Evolutionary conservation across 768 basidiomycete species (phyloP).

Genomic region (Xerocomus spinulosus): DNA sequence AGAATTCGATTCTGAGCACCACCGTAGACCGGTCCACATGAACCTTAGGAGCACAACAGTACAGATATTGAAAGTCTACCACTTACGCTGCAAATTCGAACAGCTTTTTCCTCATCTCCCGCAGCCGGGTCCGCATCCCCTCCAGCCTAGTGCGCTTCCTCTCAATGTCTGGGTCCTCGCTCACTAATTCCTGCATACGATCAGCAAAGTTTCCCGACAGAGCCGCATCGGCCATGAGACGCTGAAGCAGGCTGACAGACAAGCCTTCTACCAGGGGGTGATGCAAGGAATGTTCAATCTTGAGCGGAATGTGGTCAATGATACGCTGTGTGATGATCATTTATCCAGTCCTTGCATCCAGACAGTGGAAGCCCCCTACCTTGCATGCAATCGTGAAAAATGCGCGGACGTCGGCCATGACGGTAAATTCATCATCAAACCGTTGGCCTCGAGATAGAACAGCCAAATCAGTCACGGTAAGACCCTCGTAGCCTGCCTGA

Average conservation of each 20-base stretch:
- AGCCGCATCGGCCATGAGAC: constrained; percentile 24
- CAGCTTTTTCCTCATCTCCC: constrained; percentile 38
- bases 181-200: constrained; percentile 39
- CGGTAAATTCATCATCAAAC: constrained; percentile 42
- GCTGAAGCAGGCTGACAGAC: constrained; percentile 33
- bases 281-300: constrained; percentile 44
- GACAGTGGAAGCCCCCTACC: constrained; percentile 28
- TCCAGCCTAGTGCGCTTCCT: constrained; percentile 33
- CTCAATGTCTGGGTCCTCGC: constrained; percentile 41
- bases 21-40: too few species aligned
- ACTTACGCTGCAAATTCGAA: constrained; percentile 21
- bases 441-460: constrained; percentile 19
- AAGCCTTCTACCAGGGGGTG: constrained; percentile 35
- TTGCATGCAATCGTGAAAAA: constrained; percentile 55
- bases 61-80: too few species aligned
- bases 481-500: constrained; percentile 24
- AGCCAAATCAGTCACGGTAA: constrained; percentile 23
- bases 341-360: background rate
- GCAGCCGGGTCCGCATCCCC: constrained; percentile 33
- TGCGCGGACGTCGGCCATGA: constrained; percentile 53
- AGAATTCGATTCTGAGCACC: too few species aligned
- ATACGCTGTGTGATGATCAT: constrained; percentile 38
- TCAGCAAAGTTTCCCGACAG: constrained; percentile 17
- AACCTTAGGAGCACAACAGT: too few species aligned
- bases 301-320: constrained; percentile 49